A percentile compares a stretch with the other conserved stretches of the same genome.
Conservation (phyloP, 495 filamentous ascomycete genomes). For the Staphylotrichum longicolle region DNA sequence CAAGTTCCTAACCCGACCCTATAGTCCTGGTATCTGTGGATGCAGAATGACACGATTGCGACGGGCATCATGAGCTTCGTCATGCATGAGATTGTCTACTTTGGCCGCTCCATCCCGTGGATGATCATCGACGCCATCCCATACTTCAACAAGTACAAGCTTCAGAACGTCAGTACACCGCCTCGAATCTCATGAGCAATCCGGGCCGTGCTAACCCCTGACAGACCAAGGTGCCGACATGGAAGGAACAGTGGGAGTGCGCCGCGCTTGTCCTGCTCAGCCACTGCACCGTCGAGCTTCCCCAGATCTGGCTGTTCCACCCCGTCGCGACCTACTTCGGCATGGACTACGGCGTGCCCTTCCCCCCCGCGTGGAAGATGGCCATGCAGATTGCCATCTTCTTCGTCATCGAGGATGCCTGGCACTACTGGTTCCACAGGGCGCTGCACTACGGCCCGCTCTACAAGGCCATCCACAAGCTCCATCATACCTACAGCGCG, state of each 20-base stretch:
- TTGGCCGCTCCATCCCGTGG: conserved; percentile 89
- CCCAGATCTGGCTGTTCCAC: conserved; percentile 99
- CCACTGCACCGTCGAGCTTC: conserved; percentile 95
- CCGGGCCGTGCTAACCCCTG: conserved; percentile 14
- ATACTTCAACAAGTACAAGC: conserved; percentile 87
- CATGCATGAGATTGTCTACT: conserved; percentile 94
- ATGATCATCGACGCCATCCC: conserved; percentile 87
- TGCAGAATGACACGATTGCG: conserved; percentile 94
- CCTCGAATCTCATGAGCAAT: no score
- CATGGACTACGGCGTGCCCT: conserved; percentile 83
- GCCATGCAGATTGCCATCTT: conserved; percentile 89
- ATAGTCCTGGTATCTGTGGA: conserved; percentile 85
- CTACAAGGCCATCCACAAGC: conserved; percentile 95
- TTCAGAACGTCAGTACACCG: conserved; percentile 68
- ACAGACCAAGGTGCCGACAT: conserved; percentile 84
- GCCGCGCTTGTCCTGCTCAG: conserved; percentile 84
- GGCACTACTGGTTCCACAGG: conserved; percentile 98
- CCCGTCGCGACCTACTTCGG: conserved; percentile 95
- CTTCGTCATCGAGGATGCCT: conserved; percentile 93
- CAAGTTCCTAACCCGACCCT: neutral
- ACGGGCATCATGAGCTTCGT: conserved; percentile 95
- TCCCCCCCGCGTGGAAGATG: conserved; percentile 81
- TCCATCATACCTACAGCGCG: conserved; percentile 97
- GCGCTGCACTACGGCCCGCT: conserved; percentile 92
- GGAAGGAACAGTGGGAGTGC: conserved; percentile 90